Evolutionary conservation across 345 rosid species (phyloP).

Genomic region (Acer negundo): DNA sequence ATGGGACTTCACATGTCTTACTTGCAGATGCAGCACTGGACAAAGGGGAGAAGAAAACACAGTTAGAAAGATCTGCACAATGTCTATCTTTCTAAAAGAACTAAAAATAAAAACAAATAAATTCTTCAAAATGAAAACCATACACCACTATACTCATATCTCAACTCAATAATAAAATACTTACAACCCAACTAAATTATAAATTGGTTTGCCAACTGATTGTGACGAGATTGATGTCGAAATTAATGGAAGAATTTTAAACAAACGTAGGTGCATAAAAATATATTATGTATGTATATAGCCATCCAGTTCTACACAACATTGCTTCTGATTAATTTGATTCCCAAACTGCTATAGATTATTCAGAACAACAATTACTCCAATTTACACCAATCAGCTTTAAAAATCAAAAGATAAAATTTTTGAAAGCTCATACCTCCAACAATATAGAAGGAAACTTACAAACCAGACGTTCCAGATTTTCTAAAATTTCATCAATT

Average conservation of each 20-base stretch:
- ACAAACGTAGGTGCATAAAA: background rate
- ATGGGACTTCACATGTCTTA: background rate
- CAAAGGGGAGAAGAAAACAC: background rate
- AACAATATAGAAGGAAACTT: background rate
- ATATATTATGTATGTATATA: background rate
- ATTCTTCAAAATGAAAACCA: background rate
- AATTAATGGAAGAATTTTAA: background rate
- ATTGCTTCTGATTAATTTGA: background rate
- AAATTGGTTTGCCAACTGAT: constrained; percentile 10
- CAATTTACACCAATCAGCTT: background rate
- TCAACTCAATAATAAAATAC: background rate
- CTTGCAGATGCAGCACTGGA: constrained; percentile 17
- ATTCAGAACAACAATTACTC: background rate
- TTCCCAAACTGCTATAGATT: background rate
- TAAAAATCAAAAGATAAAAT: background rate
- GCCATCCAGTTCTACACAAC: background rate
- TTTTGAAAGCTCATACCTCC: background rate
- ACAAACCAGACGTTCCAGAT: background rate
- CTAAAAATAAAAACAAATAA: background rate
- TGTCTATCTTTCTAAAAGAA: background rate
- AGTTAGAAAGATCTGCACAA: background rate
- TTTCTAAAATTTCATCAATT: background rate
- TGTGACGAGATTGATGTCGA: background rate
- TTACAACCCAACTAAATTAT: background rate
- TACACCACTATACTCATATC: background rate